Evolutionary conservation across 768 basidiomycete genomes (phyloP), one percentile per base, ranked within the genome.

Genomic region (Lactarius pseudohatsudake): DNA sequence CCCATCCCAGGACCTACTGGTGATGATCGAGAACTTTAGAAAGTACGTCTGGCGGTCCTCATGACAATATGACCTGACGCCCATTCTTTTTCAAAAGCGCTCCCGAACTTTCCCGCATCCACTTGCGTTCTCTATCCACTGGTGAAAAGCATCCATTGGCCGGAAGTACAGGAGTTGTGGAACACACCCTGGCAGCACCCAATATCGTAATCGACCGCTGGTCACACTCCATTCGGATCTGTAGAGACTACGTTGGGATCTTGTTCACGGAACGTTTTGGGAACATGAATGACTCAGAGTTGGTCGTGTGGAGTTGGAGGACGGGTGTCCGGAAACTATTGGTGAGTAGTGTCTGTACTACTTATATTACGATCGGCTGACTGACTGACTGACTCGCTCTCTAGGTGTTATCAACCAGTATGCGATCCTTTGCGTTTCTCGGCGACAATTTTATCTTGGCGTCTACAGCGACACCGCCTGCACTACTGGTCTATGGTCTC

Each of bases 41-140:
- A 55, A 59, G 63, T 75, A 70, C 82, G 69, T 70, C 77, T 72
- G 2, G 32, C 58, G 41, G 38, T 20, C 41, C 22, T 13, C 30
- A 22, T 13, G 20, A n/a, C 9, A 30, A 43, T 5, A 16, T 36
- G 18, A 9, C 55, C 53, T 50, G 62, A 32, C 20, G 34, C 22
- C 26, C 22, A 26, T 20, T 61, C 57, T 38, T 22, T 56, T 47
- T 36, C 18, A 53, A 10, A 57, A 69, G 68, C 26, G 36, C 20
- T 6, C 50, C 53, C 16, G 20, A 54, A n/a, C 10, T 45, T 10
- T 69, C 38, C 57, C 66, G 38, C 45, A 50, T 68, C 32, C 55
- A 61, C 18, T 30, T 69, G n/a, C 59, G 43, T 45, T 34, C 50
- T 2, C 40, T 69, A 40, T 68, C 61, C 4, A 68, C 61, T 2